Base-by-base conservation (phyloP, 202 grass and related monocot genomes). In the Carex arenaria region DNA sequence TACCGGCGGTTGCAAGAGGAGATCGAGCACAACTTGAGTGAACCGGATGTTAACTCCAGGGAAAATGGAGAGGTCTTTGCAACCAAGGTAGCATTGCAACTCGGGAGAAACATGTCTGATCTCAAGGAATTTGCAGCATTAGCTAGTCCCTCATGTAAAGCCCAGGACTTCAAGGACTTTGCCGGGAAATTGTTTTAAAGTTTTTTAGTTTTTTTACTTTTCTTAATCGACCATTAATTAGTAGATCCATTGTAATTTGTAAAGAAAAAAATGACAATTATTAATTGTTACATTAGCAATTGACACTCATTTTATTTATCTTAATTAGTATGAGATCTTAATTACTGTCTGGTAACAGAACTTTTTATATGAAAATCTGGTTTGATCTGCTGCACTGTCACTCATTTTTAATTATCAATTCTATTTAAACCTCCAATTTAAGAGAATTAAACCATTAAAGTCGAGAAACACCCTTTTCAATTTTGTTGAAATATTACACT, bases 31-130 rank as follows among this genome's bases (percentile, higher is more conserved):
- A 84, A 65, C 60, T 71, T 92, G 14, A 78, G 17, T 43, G 93
- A 93, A 20, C 22, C 32, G 0, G 90, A 89, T 19, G 64, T 85
- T 47, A 83, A 89, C 23, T 47, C 52, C 28, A 77, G 90, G 87
- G 89, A 93, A 85, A 88, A 91, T 36, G 91, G 94, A 4, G 89
- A 97, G 81, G 36, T 97, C 52, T 91, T 97, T 57, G 60, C 69
- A 76, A 69, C 74, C 9, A 97, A 93, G 86, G 82, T 97, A 17
- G 93, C 93, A 2, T 67, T 97, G 55, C 77, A 90, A 69, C 86
- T 97, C 4, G 93, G 93, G 10, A 87, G 89, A 67, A 93, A 79
- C 17, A 26, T 86, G 3, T 67, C 89, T 0, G 90, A 93, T 1
- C 67, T 97, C 36, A 59, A 7, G 38, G 80, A 79, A 32, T 87